Evolutionary conservation across 2,329 filamentous ascomycete species (phyloP).

Genomic region (Colletotrichum ledebouriae): DNA sequence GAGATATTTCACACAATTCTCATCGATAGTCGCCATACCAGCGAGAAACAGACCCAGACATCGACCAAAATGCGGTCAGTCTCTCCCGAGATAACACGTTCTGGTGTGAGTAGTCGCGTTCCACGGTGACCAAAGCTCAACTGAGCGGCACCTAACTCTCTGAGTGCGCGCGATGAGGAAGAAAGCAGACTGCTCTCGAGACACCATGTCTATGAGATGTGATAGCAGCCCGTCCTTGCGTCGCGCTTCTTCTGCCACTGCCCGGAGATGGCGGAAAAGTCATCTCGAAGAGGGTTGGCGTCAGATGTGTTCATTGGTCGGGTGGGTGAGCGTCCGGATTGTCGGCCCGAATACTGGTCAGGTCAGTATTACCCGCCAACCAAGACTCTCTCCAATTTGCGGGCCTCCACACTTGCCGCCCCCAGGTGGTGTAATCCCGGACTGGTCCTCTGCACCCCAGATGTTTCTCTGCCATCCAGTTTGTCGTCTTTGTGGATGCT

Average conservation of each 20-base stretch:
- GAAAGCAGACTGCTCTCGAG: neutral
- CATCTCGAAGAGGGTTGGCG: slow-evolving; percentile 38
- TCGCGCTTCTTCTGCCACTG: slow-evolving; percentile 10
- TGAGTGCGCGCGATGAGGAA: too few relatives aligned
- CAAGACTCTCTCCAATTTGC: slow-evolving; percentile 21
- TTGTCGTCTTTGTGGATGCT: neutral
- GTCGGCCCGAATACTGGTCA: slow-evolving; percentile 40
- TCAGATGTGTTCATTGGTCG: slow-evolving; percentile 29
- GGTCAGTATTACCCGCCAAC: slow-evolving; percentile 42
- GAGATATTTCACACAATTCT: slow-evolving; percentile 22
- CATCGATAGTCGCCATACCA: neutral
- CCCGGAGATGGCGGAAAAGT: slow-evolving; percentile 29
- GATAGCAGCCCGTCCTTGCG: slow-evolving; percentile 1
- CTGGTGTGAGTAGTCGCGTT: too few relatives aligned
- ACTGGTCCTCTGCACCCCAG: slow-evolving; percentile 37
- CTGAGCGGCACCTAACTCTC: too few relatives aligned
- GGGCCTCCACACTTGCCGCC: slow-evolving; percentile 16
- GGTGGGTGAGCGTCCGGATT: slow-evolving; percentile 24
- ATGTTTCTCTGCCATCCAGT: slow-evolving; percentile 32
- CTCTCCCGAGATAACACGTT: too few relatives aligned
- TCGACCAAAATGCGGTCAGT: too few relatives aligned
- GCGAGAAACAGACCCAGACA: neutral
- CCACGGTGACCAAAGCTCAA: too few relatives aligned
- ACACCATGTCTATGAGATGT: slow-evolving; percentile 16
- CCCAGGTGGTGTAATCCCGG: slow-evolving; percentile 37